Evolutionary conservation across 306 rosid species (phyloP).

Genomic region (Sicyos edulis): DNA sequence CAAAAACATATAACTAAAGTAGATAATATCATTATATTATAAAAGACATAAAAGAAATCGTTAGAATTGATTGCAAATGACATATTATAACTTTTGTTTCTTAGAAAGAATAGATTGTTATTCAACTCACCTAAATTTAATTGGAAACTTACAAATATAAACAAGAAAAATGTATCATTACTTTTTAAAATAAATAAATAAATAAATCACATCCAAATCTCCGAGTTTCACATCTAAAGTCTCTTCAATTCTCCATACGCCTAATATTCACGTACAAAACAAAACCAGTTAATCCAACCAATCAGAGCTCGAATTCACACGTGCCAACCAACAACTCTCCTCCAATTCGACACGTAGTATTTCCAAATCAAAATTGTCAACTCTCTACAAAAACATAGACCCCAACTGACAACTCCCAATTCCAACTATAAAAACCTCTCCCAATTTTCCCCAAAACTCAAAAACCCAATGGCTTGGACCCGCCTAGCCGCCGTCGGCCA

Average conservation of each 20-base stretch:
- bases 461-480: conserved; percentile 55
- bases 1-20: too few species aligned
- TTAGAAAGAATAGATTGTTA: too few species aligned
- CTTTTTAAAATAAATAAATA: too few species aligned
- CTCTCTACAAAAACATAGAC: conserved; percentile 22
- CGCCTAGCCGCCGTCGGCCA: conserved; percentile 64
- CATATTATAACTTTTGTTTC: too few species aligned
- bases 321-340: conserved; percentile 25
- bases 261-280: conserved; percentile 19
- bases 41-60: too few species aligned
- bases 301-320: conserved; percentile 20
- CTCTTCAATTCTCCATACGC: conserved; percentile 5
- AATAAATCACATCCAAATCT: not conserved
- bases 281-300: conserved; percentile 32
- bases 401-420: conserved; percentile 8
- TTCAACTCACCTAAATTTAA: too few species aligned
- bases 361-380: conserved; percentile 37
- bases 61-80: too few species aligned
- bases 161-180: too few species aligned
- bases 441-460: not conserved
- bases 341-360: conserved; percentile 39
- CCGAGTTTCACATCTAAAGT: conserved; percentile 15
- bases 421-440: conserved; percentile 5
- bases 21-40: too few species aligned
- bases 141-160: too few species aligned